A percentile compares a stretch with the other conserved stretches of the same genome.
Conservation (phyloP, 2,329 filamentous ascomycete genomes). For the Ilyonectria destructans region DNA sequence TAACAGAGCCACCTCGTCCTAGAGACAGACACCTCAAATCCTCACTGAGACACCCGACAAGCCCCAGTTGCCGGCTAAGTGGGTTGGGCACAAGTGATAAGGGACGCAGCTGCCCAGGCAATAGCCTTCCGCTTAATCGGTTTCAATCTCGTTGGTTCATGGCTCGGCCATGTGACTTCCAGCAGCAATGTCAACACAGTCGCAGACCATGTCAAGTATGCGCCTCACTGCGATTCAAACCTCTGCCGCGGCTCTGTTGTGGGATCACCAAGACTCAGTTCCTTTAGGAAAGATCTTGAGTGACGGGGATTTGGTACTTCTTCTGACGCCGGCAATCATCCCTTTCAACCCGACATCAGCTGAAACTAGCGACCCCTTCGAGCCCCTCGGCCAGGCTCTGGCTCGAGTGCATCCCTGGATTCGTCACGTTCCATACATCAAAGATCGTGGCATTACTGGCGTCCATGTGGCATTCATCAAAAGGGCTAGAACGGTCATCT, state of each 20-base stretch:
- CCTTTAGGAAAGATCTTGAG: slow-evolving; percentile 63
- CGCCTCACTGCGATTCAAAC: slow-evolving; percentile 27
- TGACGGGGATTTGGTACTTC: slow-evolving; percentile 71
- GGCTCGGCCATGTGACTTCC: slow-evolving; percentile 43
- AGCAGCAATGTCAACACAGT: slow-evolving; percentile 34
- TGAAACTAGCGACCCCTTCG: slow-evolving; percentile 77
- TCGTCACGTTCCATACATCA: slow-evolving; percentile 81
- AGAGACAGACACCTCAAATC: slow-evolving; percentile 21
- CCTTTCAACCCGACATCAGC: slow-evolving; percentile 60
- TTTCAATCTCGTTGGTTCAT: slow-evolving; percentile 23
- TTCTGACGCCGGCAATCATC: slow-evolving; percentile 72
- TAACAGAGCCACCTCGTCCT: slow-evolving; percentile 14
- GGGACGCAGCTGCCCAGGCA: slow-evolving; percentile 33
- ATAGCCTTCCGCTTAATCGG: slow-evolving; percentile 16
- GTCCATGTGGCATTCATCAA: slow-evolving; percentile 76
- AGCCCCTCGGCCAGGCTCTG: slow-evolving; percentile 77
- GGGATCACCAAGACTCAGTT: slow-evolving; percentile 64
- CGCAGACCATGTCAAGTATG: slow-evolving; percentile 42
- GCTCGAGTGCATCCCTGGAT: slow-evolving; percentile 73
- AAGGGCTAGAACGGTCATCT: slow-evolving; percentile 72
- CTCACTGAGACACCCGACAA: slow-evolving; percentile 14
- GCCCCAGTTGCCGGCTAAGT: slow-evolving; percentile 6
- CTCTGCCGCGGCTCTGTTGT: slow-evolving; percentile 52
- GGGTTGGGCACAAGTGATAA: slow-evolving; percentile 33
- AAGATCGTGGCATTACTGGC: slow-evolving; percentile 74